Evolutionary conservation across 805 yeast genomes (phyloP).

Genomic region (Candida sonorensis): DNA sequence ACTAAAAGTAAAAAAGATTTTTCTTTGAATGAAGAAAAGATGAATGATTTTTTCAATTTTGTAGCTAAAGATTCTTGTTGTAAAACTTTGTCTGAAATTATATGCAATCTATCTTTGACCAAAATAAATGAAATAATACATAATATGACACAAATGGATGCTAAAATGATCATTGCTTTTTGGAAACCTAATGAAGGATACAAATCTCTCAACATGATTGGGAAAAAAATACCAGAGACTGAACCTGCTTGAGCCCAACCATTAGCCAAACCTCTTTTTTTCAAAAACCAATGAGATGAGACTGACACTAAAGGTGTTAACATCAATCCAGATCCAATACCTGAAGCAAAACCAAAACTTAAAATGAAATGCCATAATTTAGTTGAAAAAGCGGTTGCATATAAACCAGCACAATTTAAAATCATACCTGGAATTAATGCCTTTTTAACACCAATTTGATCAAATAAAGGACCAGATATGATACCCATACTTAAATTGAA

Average conservation of each 20-base stretch:
- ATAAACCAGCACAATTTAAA: constrained; percentile 41
- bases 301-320: constrained; percentile 59
- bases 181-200: constrained; percentile 44
- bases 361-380: constrained; percentile 51
- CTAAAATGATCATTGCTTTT: constrained; percentile 49
- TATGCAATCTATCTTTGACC: constrained; percentile 36
- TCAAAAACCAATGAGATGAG: constrained; percentile 59
- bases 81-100: constrained; percentile 18
- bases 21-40: constrained; percentile 31
- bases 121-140: constrained; percentile 29
- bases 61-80: constrained; percentile 3
- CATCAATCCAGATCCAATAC: constrained; percentile 54
- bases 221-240: constrained; percentile 46
- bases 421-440: constrained; percentile 41
- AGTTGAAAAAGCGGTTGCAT: constrained; percentile 45
- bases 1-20: constrained; percentile 35
- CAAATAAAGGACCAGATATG: constrained; percentile 46
- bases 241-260: constrained; percentile 46
- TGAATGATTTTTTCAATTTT: constrained; percentile 28
- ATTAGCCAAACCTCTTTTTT: constrained; percentile 51
- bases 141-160: constrained; percentile 38
- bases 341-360: constrained; percentile 50
- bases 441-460: constrained; percentile 47
- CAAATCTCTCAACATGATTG: constrained; percentile 44
- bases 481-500: constrained; percentile 39